Base-by-base conservation (phyloP, 495 filamentous ascomycete genomes). In the Friedmanniomyces simplex region DNA sequence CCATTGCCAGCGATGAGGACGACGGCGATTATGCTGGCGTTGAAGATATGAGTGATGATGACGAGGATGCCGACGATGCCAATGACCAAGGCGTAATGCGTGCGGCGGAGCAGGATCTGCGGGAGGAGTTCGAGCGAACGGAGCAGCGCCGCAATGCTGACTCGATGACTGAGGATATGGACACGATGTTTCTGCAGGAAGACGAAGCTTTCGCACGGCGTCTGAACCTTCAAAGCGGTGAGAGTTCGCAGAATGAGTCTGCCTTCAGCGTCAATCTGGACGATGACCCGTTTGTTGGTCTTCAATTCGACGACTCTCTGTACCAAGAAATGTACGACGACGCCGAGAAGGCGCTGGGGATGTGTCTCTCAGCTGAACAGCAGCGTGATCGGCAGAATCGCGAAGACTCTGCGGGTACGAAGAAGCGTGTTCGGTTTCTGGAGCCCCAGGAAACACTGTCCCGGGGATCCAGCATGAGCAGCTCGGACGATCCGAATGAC, bases 391-490 rank as follows among this genome's bases (percentile, higher is more conserved):
- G 30, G 3, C n/a, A 54, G 20, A 43, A 30, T 26, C 55, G 52
- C 22, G 36, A 52, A 8, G 59, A 42, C 20, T 26, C 51, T 4
- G 43, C 28, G 10, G 52, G 24, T 11, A 55, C 34, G 22, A 61
- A 59, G 47, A 63, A 63, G 48, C 56, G 57, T 16, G 61, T 63
- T 5, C 56, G 61, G 6, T 63, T 63, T 26, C 20, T 36, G 30
- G 56, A 63, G 28, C 43, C 47, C 14, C 26, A 50, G 1, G 45
- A 30, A 12, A 53, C 30, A 16, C n/a, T 48, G 2, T 60, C 57
- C 1, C 10, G 57, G 1, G 53, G 28, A n/a, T 59, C 61, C 3
- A 59, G 55, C 34, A 25, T 60, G 26, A 60, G 57, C 39, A 56
- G 36, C 18, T 8, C 4, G 10, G 51, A 55, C 42, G 52, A 57